Conservation (phyloP, 495 filamentous ascomycete genomes). For the Aspergillus funiculosus region DNA sequence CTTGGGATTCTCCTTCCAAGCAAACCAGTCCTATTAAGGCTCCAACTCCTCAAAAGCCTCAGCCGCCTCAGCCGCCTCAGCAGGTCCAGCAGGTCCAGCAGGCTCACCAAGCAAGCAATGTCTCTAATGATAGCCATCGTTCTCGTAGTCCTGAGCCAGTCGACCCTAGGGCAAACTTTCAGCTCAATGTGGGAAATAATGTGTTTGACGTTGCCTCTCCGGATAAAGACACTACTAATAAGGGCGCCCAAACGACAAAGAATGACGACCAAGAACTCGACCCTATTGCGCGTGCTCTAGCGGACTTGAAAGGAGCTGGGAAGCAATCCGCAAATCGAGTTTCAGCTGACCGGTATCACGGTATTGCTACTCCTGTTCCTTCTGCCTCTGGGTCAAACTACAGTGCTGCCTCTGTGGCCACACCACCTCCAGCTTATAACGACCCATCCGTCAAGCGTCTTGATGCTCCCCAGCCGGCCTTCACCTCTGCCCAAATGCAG, state of each 20-base stretch:
- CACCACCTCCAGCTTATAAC: conserved; percentile 73
- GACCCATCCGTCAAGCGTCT: conserved; percentile 68
- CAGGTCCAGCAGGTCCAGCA: conserved; percentile 1
- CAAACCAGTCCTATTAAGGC: conserved; percentile 32
- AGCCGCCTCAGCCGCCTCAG: conserved; percentile 8
- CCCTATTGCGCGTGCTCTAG: conserved; percentile 87
- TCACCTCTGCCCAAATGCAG: conserved; percentile 89
- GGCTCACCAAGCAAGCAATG: background rate
- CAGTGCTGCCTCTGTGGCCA: conserved; percentile 45
- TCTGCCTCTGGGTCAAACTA: conserved; percentile 49
- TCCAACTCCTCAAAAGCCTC: conserved; percentile 10
- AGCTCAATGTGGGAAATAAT: conserved; percentile 93
- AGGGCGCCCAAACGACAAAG: conserved; percentile 31
- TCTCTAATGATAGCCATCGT: conserved; percentile 19
- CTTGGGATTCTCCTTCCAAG: conserved; percentile 37
- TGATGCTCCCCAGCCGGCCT: conserved; percentile 84
- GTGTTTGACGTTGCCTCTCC: conserved; percentile 94
- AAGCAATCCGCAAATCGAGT: conserved; percentile 73
- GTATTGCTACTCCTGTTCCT: conserved; percentile 76
- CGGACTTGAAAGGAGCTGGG: conserved; percentile 80
- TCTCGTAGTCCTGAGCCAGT: conserved; percentile 79
- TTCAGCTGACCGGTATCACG: conserved; percentile 90
- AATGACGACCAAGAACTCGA: conserved; percentile 55
- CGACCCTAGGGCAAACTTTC: conserved; percentile 86
- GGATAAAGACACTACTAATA: conserved; percentile 43